Percentiles rank a stretch among this genome's conserved stretches.
Evolutionary conservation across 83 land plant species (phyloP).

Genomic region (Picea abies): DNA sequence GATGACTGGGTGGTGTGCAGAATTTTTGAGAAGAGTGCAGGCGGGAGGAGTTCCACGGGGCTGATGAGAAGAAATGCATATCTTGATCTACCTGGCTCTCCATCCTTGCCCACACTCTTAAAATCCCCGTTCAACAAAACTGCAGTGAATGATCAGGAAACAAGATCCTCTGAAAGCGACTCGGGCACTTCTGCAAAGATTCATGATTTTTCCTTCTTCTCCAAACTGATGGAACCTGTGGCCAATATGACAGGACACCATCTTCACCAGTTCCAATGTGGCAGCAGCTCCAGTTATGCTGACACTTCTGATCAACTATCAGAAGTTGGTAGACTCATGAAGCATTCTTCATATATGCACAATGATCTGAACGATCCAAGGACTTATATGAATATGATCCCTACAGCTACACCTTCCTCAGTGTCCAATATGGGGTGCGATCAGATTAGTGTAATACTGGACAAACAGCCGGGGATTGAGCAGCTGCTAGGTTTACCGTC

Average conservation of each 20-base stretch:
- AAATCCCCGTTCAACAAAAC: background rate
- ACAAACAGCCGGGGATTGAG: background rate
- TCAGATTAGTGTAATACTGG: too few species aligned
- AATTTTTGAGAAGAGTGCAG: slow-evolving; percentile 28
- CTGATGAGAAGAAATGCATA: slow-evolving; percentile 6
- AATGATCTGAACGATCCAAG: background rate
- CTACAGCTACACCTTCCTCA: background rate
- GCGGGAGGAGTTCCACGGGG: background rate
- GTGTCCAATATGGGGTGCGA: background rate
- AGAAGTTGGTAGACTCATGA: background rate
- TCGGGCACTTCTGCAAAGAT: background rate
- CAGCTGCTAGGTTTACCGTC: too few species aligned
- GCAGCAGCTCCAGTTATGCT: background rate
- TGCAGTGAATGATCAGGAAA: background rate
- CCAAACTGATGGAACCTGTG: background rate
- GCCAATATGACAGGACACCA: background rate
- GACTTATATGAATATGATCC: background rate
- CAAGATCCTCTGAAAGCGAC: slow-evolving; percentile 1
- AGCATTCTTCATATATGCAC: too few species aligned
- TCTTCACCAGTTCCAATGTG: background rate
- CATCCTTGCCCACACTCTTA: slow-evolving; percentile 20
- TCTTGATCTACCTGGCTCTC: slow-evolving; percentile 4
- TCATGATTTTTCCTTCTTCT: slow-evolving; percentile 3
- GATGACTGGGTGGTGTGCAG: slow-evolving; percentile 40
- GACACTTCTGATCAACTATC: background rate